Evolutionary conservation across 345 rosid species (phyloP).

Genomic region (Camelina hispida): DNA sequence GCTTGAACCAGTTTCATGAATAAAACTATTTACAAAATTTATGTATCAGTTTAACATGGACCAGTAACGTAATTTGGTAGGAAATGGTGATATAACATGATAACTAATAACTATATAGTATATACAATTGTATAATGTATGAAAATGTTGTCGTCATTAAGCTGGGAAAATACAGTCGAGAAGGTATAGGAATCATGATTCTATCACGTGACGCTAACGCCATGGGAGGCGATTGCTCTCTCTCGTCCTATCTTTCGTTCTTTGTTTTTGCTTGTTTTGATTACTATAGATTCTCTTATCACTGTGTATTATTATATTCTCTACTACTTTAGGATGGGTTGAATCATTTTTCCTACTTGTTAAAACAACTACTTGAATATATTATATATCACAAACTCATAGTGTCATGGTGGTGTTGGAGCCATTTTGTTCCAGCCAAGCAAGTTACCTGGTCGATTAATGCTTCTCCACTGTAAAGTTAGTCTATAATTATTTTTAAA

Average conservation of each 20-base stretch:
- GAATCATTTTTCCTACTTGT: conserved; percentile 27
- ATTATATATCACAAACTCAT: too few species aligned
- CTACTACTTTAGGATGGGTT: background rate
- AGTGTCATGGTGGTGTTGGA: conserved; percentile 8
- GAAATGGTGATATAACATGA: background rate
- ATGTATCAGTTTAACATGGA: background rate
- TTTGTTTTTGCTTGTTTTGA: background rate
- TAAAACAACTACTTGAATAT: background rate
- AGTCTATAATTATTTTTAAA: background rate
- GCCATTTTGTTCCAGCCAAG: conserved; percentile 9
- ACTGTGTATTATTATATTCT: conserved; percentile 21
- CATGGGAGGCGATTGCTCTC: conserved; percentile 19
- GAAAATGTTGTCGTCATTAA: conserved; percentile 13
- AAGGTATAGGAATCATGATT: conserved; percentile 14
- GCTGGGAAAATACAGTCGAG: background rate
- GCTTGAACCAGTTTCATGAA: too few species aligned
- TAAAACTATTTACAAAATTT: too few species aligned
- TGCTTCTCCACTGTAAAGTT: background rate
- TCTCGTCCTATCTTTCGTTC: conserved; percentile 10
- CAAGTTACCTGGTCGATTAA: background rate
- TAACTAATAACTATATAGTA: background rate
- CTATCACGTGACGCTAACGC: conserved; percentile 43
- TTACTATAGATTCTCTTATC: conserved; percentile 22
- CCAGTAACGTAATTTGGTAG: background rate
- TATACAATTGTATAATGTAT: background rate